phyloP scores from a whole-genome alignment of 2,329 filamentous ascomycete genomes.

The Phoma sp. region DNA sequence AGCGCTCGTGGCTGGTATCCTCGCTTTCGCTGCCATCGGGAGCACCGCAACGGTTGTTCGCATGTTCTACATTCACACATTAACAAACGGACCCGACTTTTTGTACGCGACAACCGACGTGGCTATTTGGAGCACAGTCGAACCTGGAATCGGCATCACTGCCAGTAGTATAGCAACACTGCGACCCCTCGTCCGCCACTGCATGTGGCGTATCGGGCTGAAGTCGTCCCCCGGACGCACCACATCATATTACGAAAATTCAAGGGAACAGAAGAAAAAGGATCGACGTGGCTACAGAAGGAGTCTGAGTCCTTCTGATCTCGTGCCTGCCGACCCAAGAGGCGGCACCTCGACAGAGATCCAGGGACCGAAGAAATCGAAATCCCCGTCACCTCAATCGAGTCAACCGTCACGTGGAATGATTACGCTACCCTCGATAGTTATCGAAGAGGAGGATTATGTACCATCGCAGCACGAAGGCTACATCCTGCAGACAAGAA shows the following conservation, averaged over 20 bases:
- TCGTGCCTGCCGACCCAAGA: slow-evolving; percentile 20
- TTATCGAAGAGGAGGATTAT: slow-evolving; percentile 8
- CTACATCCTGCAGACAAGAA: slow-evolving; percentile 27
- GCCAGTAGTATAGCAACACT: slow-evolving; percentile 57
- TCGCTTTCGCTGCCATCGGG: slow-evolving; percentile 52
- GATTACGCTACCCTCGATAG: slow-evolving; percentile 7
- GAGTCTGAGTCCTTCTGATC: slow-evolving; percentile 25
- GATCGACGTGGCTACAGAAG: slow-evolving; percentile 28
- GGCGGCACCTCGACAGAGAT: slow-evolving; percentile 22
- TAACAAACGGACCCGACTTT: slow-evolving; percentile 49
- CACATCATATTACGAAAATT: slow-evolving; percentile 13
- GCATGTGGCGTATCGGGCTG: slow-evolving; percentile 30
- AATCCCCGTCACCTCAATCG: too few relatives aligned
- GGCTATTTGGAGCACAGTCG: slow-evolving; percentile 46
- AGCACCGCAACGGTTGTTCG: slow-evolving; percentile 58
- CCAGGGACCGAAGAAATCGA: slow-evolving; percentile 8
- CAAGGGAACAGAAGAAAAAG: slow-evolving; percentile 18
- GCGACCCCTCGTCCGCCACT: slow-evolving; percentile 53
- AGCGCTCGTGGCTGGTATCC: slow-evolving; percentile 57
- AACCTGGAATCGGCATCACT: slow-evolving; percentile 48
- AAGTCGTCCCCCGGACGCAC: slow-evolving; percentile 23
- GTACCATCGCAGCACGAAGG: slow-evolving; percentile 4
- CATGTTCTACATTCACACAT: slow-evolving; percentile 49
- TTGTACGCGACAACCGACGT: slow-evolving; percentile 51
- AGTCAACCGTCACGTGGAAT: neutral